Percentiles rank a stretch among this genome's conserved stretches.
Evolutionary conservation across 352 stramenopile genomes (phyloP).

Genomic region (Pythium aphanidermatum): DNA sequence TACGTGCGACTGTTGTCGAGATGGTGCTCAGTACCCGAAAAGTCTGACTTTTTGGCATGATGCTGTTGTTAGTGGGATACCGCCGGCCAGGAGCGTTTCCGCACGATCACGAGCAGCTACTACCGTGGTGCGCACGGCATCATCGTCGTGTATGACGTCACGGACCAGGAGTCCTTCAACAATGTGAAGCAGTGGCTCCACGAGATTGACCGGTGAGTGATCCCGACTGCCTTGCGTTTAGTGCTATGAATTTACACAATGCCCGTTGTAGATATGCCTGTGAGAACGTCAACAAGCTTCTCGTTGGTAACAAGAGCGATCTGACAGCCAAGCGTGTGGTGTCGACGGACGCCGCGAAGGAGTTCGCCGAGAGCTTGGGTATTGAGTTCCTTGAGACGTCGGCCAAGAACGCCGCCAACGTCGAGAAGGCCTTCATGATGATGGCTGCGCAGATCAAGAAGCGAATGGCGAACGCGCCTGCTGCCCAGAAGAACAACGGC

Average conservation of each 20-base stretch:
- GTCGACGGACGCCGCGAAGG: slow-evolving; percentile 90
- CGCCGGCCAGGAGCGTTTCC: slow-evolving; percentile 99
- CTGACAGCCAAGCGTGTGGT: slow-evolving; percentile 92
- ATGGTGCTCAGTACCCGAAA: slow-evolving; percentile 4
- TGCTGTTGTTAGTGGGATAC: slow-evolving; percentile 95
- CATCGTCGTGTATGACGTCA: slow-evolving; percentile 99
- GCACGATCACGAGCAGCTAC: slow-evolving; percentile 99
- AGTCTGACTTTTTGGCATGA: neutral
- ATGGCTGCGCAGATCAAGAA: slow-evolving; percentile 92
- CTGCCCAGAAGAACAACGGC: slow-evolving; percentile 51
- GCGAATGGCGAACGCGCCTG: slow-evolving; percentile 82
- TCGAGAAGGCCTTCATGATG: slow-evolving; percentile 91
- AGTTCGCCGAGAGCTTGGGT: slow-evolving; percentile 82
- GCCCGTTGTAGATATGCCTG: slow-evolving; percentile 88
- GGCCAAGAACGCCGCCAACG: slow-evolving; percentile 86
- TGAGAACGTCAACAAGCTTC: slow-evolving; percentile 95
- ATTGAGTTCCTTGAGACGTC: slow-evolving; percentile 89
- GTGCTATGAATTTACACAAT: neutral
- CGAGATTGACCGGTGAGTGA: slow-evolving; percentile 77
- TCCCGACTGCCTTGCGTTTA: neutral
- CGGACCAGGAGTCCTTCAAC: slow-evolving; percentile 96
- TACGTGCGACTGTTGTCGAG: slow-evolving; percentile 28
- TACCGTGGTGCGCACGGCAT: slow-evolving; percentile 99
- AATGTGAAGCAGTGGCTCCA: slow-evolving; percentile 98
- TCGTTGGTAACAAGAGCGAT: slow-evolving; percentile 99